Conservation (phyloP, 805 yeast species). For the Pachysolen tannophilus region DNA sequence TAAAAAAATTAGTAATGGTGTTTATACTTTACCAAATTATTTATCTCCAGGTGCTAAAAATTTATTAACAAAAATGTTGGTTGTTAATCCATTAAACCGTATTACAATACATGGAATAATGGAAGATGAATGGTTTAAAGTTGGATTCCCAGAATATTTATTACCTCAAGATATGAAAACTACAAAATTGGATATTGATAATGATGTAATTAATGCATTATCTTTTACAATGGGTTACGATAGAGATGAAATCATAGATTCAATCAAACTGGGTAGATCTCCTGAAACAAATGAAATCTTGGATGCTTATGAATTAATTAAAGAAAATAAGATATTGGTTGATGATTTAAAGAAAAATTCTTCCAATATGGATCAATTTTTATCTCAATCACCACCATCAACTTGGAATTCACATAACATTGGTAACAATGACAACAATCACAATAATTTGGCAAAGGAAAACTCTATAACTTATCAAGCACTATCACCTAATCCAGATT, state of each 20-base stretch:
- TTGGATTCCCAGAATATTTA: slow-evolving; percentile 72
- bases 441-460: slow-evolving; percentile 7
- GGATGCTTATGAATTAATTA: slow-evolving; percentile 78
- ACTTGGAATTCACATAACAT: slow-evolving; percentile 37
- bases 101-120: slow-evolving; percentile 87
- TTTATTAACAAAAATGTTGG: slow-evolving; percentile 80
- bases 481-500: slow-evolving; percentile 35
- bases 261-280: slow-evolving; percentile 32
- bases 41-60: slow-evolving; percentile 80
- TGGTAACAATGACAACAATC: slow-evolving; percentile 3
- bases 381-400: slow-evolving; percentile 53
- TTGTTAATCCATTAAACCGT: slow-evolving; percentile 89
- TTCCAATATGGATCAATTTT: slow-evolving; percentile 47
- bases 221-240: slow-evolving; percentile 86
- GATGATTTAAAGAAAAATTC: slow-evolving; percentile 52
- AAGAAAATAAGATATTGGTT: slow-evolving; percentile 67
- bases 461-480: slow-evolving; percentile 27
- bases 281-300: slow-evolving; percentile 65
- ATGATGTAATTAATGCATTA: slow-evolving; percentile 66
- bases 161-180: slow-evolving; percentile 45
- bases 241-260: slow-evolving; percentile 71
- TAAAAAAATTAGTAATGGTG: slow-evolving; percentile 89
- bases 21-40: slow-evolving; percentile 82
- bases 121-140: slow-evolving; percentile 91
- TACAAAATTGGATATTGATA: slow-evolving; percentile 49